Percentiles rank a stretch among this genome's conserved stretches.
phyloP scores from a whole-genome alignment of 441 rosid genomes.

The Croton laevigatus region DNA sequence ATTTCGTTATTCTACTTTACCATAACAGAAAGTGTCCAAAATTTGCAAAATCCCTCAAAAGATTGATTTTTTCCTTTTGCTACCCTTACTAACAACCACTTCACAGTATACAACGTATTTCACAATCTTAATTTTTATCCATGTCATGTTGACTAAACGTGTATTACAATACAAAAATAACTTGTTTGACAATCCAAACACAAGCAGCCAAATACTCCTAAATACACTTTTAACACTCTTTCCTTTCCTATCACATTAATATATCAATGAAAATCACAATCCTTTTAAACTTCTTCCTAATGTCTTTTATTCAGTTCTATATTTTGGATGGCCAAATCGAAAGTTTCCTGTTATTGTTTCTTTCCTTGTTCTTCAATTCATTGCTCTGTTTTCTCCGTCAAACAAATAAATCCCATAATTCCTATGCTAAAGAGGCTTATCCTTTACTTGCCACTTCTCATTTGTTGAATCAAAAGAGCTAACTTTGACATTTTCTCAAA shows the following conservation, averaged over 20 bases:
- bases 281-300: not conserved
- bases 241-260: not conserved
- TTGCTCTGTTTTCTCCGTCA: slow-evolving; percentile 30
- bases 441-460: not conserved
- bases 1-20: no score
- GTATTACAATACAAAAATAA: not conserved
- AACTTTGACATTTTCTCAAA: not conserved
- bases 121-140: not conserved
- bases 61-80: no score
- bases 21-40: no score
- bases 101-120: not conserved
- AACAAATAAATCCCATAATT: slow-evolving; percentile 8
- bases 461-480: not conserved
- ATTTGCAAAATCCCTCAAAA: no score
- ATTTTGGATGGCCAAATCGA: slow-evolving; percentile 24
- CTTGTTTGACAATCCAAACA: not conserved
- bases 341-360: not conserved
- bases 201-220: not conserved
- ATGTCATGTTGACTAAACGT: not conserved
- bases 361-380: not conserved
- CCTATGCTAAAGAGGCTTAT: not conserved
- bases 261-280: not conserved
- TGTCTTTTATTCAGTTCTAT: not conserved
- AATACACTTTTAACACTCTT: slow-evolving; percentile 11
- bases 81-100: not conserved